Conservation (phyloP, 768 basidiomycete species). For the Nidularia sp. region DNA sequence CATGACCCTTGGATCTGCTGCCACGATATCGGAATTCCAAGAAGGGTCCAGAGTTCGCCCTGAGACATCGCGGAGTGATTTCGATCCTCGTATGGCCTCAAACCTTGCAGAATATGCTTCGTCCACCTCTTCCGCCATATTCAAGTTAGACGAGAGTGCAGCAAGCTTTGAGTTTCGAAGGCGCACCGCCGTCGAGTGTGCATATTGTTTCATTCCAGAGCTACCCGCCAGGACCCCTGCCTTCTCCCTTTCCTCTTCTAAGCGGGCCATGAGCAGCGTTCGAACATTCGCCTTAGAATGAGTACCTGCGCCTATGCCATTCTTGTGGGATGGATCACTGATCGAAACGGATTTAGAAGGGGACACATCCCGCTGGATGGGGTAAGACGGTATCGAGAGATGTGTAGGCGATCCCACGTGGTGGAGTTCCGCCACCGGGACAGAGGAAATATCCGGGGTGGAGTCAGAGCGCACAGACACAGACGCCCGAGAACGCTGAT, state of each 20-base stretch:
- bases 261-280: slow-evolving; percentile 32
- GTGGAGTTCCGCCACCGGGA: background rate
- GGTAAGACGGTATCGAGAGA: slow-evolving; percentile 3
- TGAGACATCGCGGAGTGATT: slow-evolving; percentile 5
- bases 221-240: slow-evolving; percentile 4
- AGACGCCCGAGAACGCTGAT: too few relatives aligned
- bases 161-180: slow-evolving; percentile 5
- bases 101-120: slow-evolving; percentile 2
- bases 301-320: background rate
- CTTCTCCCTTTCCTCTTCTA: slow-evolving; percentile 33
- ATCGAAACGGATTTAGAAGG: slow-evolving; percentile 10
- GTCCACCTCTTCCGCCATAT: too few relatives aligned
- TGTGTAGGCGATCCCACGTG: slow-evolving; percentile 3
- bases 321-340: slow-evolving; percentile 8
- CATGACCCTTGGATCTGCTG: slow-evolving; percentile 18
- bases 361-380: slow-evolving; percentile 5
- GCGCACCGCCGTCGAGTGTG: slow-evolving; percentile 4
- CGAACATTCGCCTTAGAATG: slow-evolving; percentile 17
- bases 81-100: slow-evolving; percentile 2
- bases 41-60: slow-evolving; percentile 7
- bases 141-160: too few relatives aligned
- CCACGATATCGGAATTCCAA: slow-evolving; percentile 7
- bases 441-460: too few relatives aligned
- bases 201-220: slow-evolving; percentile 1
- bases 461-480: too few relatives aligned